phyloP scores from a whole-genome alignment of 2,329 filamentous ascomycete genomes.

The Didymosphaeria variabile region DNA sequence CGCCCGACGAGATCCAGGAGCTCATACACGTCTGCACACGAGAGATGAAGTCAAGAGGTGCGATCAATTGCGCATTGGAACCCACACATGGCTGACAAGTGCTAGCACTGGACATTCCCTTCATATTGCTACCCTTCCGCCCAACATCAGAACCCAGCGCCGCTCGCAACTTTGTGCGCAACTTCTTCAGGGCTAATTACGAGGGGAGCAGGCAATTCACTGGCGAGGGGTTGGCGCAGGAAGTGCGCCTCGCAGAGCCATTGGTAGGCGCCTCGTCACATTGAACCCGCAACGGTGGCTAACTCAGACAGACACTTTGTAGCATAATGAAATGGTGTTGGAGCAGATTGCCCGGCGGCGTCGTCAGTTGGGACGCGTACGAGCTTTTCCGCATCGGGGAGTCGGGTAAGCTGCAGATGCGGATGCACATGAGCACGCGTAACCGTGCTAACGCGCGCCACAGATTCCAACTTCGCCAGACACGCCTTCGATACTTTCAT shows the following conservation, averaged over 20 bases:
- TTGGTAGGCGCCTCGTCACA: slow-evolving; percentile 68
- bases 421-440: slow-evolving; percentile 16
- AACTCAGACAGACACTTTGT: slow-evolving; percentile 75
- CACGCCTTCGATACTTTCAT: slow-evolving; percentile 98
- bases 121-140: slow-evolving; percentile 92
- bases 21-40: slow-evolving; percentile 83
- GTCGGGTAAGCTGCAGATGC: slow-evolving; percentile 68
- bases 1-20: slow-evolving; percentile 90
- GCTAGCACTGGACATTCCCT: slow-evolving; percentile 85
- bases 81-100: slow-evolving; percentile 28
- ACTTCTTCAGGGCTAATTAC: slow-evolving; percentile 81
- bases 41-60: slow-evolving; percentile 95
- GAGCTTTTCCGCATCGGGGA: slow-evolving; percentile 96
- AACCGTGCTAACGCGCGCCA: slow-evolving; percentile 28
- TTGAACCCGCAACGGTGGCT: slow-evolving; percentile 21
- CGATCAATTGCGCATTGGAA: slow-evolving; percentile 22
- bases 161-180: slow-evolving; percentile 89
- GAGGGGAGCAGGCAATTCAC: slow-evolving; percentile 65
- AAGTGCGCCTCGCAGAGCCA: slow-evolving; percentile 90
- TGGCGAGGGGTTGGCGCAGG: slow-evolving; percentile 79
- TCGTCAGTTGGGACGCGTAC: slow-evolving; percentile 97
- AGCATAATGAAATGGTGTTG: slow-evolving; percentile 99
- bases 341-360: slow-evolving; percentile 87
- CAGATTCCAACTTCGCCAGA: slow-evolving; percentile 89
- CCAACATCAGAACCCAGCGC: slow-evolving; percentile 91